Percentiles rank a stretch among this genome's conserved stretches.
phyloP scores from a whole-genome alignment of 441 rosid genomes.

The Erodium texanum region DNA sequence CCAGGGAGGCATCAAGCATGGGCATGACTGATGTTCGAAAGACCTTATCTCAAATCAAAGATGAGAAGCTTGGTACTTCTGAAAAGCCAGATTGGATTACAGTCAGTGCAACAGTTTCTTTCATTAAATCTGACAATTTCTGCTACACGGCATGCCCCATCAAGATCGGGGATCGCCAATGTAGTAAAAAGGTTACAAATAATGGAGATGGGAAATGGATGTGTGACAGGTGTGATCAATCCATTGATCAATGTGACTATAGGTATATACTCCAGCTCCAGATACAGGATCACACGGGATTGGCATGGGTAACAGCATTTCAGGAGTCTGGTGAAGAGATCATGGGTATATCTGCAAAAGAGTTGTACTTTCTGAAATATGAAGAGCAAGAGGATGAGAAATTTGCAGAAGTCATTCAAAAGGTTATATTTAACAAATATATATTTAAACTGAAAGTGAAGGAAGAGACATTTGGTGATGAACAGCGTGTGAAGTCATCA shows the following conservation, averaged over 20 bases:
- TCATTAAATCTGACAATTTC: constrained; percentile 61
- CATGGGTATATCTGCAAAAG: constrained; percentile 73
- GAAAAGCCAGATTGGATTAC: constrained; percentile 92
- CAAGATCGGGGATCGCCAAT: constrained; percentile 62
- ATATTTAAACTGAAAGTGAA: constrained; percentile 77
- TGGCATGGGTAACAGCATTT: constrained; percentile 82
- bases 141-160: constrained; percentile 87
- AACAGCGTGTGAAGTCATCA: constrained; percentile 75
- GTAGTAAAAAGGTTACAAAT: constrained; percentile 82
- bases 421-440: constrained; percentile 53
- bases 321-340: constrained; percentile 78
- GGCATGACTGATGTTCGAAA: constrained; percentile 49
- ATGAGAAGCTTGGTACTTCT: constrained; percentile 80
- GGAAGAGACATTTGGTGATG: constrained; percentile 80
- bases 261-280: constrained; percentile 76
- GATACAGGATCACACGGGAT: constrained; percentile 82
- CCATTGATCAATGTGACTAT: constrained; percentile 68
- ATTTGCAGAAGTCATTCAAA: constrained; percentile 51
- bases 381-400: constrained; percentile 62
- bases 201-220: constrained; percentile 90
- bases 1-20: constrained; percentile 48
- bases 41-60: constrained; percentile 72
- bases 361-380: constrained; percentile 50
- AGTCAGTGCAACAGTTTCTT: constrained; percentile 51
- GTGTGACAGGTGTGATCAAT: constrained; percentile 69